A percentile compares a stretch with the other conserved stretches of the same genome.
Evolutionary conservation across 495 filamentous ascomycete genomes (phyloP).

Genomic region (Talaromyces nanjingensis): DNA sequence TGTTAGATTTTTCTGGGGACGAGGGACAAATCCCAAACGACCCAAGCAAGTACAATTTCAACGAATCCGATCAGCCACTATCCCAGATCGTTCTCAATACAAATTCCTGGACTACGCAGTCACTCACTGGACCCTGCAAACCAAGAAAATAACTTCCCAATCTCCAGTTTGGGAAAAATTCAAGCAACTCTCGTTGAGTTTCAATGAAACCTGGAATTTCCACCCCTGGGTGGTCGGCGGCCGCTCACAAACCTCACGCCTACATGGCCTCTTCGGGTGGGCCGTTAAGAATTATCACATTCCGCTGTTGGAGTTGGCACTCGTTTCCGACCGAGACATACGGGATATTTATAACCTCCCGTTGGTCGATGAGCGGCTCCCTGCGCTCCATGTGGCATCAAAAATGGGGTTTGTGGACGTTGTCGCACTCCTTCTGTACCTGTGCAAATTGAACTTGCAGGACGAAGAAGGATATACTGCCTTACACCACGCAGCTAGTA

Average conservation of each 20-base stretch:
- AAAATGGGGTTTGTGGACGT: neutral
- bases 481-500: neutral
- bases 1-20: neutral
- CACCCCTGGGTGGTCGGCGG: slow-evolving; percentile 19
- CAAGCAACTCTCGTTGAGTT: slow-evolving; percentile 9
- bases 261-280: slow-evolving; percentile 11
- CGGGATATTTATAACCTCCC: neutral
- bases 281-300: neutral
- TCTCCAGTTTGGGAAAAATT: neutral
- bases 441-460: neutral
- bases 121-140: neutral
- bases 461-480: neutral
- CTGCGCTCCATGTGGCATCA: neutral
- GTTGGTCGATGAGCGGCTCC: neutral
- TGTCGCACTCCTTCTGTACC: neutral
- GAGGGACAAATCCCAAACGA: neutral
- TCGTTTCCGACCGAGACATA: neutral
- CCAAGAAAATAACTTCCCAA: neutral
- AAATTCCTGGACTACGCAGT: neutral
- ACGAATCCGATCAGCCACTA: neutral
- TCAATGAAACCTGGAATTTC: slow-evolving; percentile 21
- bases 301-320: neutral
- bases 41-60: neutral
- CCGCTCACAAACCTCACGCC: slow-evolving; percentile 14
- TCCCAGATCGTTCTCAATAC: neutral